These are phyloP conservation scores for Ceratobasidium sp. DNA, from an alignment of 1,284 basidiomycete species.

Conservation along the genomic window DNA sequence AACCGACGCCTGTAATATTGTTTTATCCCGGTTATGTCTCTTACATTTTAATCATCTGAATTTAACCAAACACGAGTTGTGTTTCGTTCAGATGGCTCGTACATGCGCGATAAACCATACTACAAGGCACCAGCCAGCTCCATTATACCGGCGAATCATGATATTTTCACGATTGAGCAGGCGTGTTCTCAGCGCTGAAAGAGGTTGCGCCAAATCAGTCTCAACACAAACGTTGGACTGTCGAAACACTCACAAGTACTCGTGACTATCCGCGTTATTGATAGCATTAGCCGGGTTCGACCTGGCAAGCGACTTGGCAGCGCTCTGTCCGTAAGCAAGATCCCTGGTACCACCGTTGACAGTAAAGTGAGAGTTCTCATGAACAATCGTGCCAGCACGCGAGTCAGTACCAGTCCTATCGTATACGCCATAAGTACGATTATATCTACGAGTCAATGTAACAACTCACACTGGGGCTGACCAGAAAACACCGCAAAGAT, in stretches of 20 bases:
- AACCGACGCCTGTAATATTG: no score
- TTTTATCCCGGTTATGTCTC: no score
- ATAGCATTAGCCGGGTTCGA: neutral
- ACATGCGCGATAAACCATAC: no score
- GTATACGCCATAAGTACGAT: no score
- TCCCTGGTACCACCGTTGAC: constrained; percentile 22
- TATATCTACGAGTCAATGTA: no score
- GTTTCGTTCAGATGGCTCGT: no score
- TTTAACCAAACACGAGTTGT: no score
- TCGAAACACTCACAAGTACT: constrained; percentile 12
- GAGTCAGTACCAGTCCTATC: constrained; percentile 5
- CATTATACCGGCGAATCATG: no score
- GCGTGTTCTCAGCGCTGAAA: constrained; percentile 7
- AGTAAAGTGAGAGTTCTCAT: constrained; percentile 23
- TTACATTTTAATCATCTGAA: no score
- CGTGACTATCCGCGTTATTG: constrained; percentile 4
- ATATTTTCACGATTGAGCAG: constrained; percentile 10
- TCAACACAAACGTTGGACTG: no score
- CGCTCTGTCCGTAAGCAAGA: neutral
- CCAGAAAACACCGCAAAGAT: constrained; percentile 39
- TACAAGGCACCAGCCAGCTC: no score
- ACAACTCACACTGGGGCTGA: neutral
- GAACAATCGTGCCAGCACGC: constrained; percentile 24
- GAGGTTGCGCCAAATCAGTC: no score
- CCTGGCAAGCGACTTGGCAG: neutral